Conservation (phyloP, 83 land plant species). For the Larix sibirica region DNA sequence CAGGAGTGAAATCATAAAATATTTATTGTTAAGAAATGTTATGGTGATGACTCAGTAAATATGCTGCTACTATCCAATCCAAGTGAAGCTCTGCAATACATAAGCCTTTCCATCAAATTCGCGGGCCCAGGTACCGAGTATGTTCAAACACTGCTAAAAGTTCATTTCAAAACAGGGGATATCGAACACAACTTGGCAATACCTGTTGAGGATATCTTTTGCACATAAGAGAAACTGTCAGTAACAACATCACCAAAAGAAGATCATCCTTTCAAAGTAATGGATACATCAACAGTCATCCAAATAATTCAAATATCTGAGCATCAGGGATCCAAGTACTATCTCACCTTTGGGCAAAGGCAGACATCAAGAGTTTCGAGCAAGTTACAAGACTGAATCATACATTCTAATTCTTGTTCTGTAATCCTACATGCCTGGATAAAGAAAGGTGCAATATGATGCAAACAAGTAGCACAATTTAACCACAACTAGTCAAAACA, state of each 20-base stretch:
- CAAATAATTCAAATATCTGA: background rate
- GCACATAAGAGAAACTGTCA: background rate
- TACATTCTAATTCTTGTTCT: slow-evolving; percentile 30
- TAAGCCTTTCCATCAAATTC: background rate
- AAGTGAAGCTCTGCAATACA: background rate
- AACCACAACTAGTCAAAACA: background rate
- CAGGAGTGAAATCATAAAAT: background rate
- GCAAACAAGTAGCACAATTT: background rate
- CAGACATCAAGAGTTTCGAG: slow-evolving; percentile 54
- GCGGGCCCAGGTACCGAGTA: background rate
- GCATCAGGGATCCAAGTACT: background rate
- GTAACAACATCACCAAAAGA: background rate
- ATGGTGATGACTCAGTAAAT: background rate
- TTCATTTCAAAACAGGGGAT: slow-evolving; percentile 56
- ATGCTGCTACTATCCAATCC: background rate
- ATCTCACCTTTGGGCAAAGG: slow-evolving; percentile 37
- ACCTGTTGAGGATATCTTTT: slow-evolving; percentile 29
- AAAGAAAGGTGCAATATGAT: slow-evolving; percentile 9
- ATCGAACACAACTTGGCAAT: slow-evolving; percentile 38
- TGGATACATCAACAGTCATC: background rate
- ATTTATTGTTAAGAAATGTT: background rate
- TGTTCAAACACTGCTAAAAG: slow-evolving; percentile 32
- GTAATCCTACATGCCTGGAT: slow-evolving; percentile 40
- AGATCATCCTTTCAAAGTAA: background rate
- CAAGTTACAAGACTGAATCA: slow-evolving; percentile 25